Base-by-base conservation (phyloP, 345 rosid species). In the Linum lewisii region DNA sequence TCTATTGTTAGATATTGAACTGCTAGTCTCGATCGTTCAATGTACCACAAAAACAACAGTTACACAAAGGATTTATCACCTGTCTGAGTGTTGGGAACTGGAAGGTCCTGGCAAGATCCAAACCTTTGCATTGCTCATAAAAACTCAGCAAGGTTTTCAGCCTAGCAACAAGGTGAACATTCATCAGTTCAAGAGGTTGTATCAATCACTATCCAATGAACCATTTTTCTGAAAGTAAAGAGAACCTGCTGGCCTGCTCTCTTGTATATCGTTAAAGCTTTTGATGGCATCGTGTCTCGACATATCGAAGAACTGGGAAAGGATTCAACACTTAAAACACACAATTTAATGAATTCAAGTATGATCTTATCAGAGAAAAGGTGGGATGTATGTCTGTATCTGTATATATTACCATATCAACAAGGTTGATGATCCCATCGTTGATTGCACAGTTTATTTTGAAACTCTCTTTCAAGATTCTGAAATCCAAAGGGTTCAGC, bases 11-110 rank as follows among this genome's bases (percentile, higher is more conserved):
- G 37, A 22, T 10, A 11, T 23, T 49, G 11, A 21, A 19, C 25
- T 21, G 20, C 49, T 57, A 15, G n/a, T 26, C 19, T 47, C 59
- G 45, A 22, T 65, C 21, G 44, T 53, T 29, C n/a, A 21, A n/a
- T n/a, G n/a, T n/a, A n/a, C n/a, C n/a, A n/a, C n/a, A n/a, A n/a
- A n/a, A n/a, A n/a, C n/a, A n/a, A n/a, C n/a, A n/a, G n/a, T n/a
- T 2, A 24, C 45, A 52, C 29, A 44, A 57, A 72, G 49, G 56
- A 86, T 42, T 42, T 4, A 42, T 42, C 47, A 42, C 98, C 85
- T 86, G 98, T 92, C 99, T 89, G 64, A 93, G 71, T 26, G 76
- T 83, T 56, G 99, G 99, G 69, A 93, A 93, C 68, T 85, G 99
- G 61, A 93, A 89, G 76, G 76, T 89, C 82, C 95, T 85, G 7